These are phyloP conservation scores for Lagerstroemia speciosa DNA, from an alignment of 345 rosid species.

Conservation along the genomic window DNA sequence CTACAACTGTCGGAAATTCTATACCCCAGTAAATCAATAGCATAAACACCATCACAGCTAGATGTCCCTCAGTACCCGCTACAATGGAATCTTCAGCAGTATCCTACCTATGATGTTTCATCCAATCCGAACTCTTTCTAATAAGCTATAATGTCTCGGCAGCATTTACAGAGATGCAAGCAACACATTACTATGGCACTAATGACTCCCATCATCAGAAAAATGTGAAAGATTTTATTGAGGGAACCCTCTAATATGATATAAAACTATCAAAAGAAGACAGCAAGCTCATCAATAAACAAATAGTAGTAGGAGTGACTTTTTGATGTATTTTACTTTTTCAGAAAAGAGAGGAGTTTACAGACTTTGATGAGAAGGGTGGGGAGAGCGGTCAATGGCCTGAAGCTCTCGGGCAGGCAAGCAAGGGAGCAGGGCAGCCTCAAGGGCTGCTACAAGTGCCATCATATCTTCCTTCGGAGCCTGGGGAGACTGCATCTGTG, in stretches of 20 bases:
- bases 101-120: background rate
- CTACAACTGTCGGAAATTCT: background rate
- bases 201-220: background rate
- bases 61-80: no score
- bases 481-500: conserved; percentile 26
- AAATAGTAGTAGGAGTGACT: background rate
- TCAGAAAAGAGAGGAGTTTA: background rate
- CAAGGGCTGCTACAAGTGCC: conserved; percentile 67
- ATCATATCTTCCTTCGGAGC: conserved; percentile 54
- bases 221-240: background rate
- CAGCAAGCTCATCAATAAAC: background rate
- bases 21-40: background rate
- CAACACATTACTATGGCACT: background rate
- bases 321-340: background rate
- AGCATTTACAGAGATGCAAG: background rate
- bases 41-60: no score
- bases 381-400: conserved; percentile 92
- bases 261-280: background rate
- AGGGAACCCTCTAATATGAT: background rate
- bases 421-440: conserved; percentile 87
- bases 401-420: conserved; percentile 98
- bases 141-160: background rate
- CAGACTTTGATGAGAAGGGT: conserved; percentile 94
- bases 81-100: no score
- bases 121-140: background rate